These are phyloP conservation scores for Fonsecaea monophora DNA, from an alignment of 2,329 filamentous ascomycete species.

Conservation along the genomic window DNA sequence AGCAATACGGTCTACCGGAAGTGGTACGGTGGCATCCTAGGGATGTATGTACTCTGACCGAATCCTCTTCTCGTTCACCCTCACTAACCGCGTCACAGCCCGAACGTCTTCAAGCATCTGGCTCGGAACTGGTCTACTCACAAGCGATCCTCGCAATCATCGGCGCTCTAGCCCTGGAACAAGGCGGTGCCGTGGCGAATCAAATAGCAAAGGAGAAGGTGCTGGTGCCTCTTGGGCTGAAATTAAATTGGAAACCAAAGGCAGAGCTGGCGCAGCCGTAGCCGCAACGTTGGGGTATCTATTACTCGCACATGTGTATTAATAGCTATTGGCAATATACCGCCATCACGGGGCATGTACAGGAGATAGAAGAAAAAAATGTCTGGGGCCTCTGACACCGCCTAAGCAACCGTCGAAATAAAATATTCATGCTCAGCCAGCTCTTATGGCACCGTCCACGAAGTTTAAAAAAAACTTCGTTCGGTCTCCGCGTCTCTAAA, in stretches of 20 bases:
- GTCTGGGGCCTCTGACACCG: constrained; percentile 85
- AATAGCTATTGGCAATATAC: constrained; percentile 16
- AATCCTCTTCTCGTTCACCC: background rate
- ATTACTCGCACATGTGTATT: constrained; percentile 15
- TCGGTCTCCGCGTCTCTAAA: constrained; percentile 66
- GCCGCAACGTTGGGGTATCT: background rate
- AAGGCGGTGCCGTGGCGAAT: constrained; percentile 78
- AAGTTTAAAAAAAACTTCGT: constrained; percentile 1
- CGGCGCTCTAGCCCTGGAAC: constrained; percentile 87
- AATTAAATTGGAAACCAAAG: constrained; percentile 40
- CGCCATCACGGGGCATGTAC: constrained; percentile 19
- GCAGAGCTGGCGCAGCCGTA: constrained; percentile 37
- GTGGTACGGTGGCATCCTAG: constrained; percentile 90
- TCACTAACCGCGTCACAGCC: constrained; percentile 42
- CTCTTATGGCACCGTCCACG: constrained; percentile 70
- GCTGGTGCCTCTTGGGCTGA: constrained; percentile 60
- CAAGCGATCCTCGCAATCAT: constrained; percentile 84
- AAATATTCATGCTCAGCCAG: constrained; percentile 66
- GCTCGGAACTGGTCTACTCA: constrained; percentile 74
- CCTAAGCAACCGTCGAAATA: constrained; percentile 67
- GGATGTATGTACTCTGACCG: constrained; percentile 64
- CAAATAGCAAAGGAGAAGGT: constrained; percentile 78
- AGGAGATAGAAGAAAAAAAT: constrained; percentile 52
- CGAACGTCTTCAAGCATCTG: constrained; percentile 73
- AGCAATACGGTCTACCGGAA: constrained; percentile 71